Evolutionary conservation across 2,329 filamentous ascomycete species (phyloP).

Genomic region (Grosmannia serpens): DNA sequence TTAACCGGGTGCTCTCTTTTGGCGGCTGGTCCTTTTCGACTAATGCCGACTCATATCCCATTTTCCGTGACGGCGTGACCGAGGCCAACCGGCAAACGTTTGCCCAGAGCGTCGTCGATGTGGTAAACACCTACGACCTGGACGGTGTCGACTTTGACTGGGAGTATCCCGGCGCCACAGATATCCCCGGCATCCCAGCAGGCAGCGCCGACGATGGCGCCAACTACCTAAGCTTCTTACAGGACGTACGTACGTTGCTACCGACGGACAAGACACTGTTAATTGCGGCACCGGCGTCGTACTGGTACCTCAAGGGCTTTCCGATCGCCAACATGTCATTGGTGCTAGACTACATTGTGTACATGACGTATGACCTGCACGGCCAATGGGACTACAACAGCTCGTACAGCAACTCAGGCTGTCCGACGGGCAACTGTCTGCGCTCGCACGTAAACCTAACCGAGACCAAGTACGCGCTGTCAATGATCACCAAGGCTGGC

Average conservation of each 20-base stretch:
- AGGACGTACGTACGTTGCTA: slow-evolving; percentile 13
- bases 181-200: slow-evolving; percentile 20
- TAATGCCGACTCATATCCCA: slow-evolving; percentile 20
- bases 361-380: slow-evolving; percentile 24
- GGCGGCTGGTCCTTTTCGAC: slow-evolving; percentile 34
- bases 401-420: slow-evolving; percentile 15
- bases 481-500: slow-evolving; percentile 26
- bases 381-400: slow-evolving; percentile 27
- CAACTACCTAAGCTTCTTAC: slow-evolving; percentile 23
- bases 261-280: slow-evolving; percentile 16
- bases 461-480: slow-evolving; percentile 20
- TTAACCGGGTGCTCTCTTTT: slow-evolving; percentile 25
- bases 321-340: slow-evolving; percentile 17
- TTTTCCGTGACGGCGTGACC: slow-evolving; percentile 20
- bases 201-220: slow-evolving; percentile 16
- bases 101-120: slow-evolving; percentile 6
- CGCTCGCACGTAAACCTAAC: slow-evolving; percentile 25
- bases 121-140: background rate
- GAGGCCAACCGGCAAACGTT: slow-evolving; percentile 5
- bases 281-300: slow-evolving; percentile 18
- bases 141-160: slow-evolving; percentile 9
- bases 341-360: slow-evolving; percentile 21
- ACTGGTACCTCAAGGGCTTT: slow-evolving; percentile 21
- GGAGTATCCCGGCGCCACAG: slow-evolving; percentile 7
- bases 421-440: slow-evolving; percentile 18